phyloP scores from a whole-genome alignment of 2,329 filamentous ascomycete genomes.

The Penicillium sclerotiorum region DNA sequence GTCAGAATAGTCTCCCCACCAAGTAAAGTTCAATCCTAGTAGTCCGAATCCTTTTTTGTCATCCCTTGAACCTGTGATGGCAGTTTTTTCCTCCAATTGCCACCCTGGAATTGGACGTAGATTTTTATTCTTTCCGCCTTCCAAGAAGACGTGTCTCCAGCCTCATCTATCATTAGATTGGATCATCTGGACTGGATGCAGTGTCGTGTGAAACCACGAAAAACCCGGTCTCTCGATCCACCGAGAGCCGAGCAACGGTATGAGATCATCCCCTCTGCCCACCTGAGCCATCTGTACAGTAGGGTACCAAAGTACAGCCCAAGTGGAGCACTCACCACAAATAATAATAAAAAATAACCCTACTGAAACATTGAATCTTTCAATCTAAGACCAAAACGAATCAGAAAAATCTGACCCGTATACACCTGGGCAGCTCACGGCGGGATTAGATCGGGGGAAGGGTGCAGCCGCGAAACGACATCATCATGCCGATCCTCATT shows the following conservation, averaged over 20 bases:
- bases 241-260: conserved; percentile 7
- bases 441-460: no score
- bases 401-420: no score
- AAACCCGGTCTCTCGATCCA: conserved; percentile 12
- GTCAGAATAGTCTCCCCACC: neutral
- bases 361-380: no score
- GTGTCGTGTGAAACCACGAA: conserved; percentile 11
- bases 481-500: conserved; percentile 23
- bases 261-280: conserved; percentile 10
- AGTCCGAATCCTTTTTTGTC: neutral
- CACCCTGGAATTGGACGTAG: neutral
- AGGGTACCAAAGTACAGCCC: neutral
- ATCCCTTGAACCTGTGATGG: neutral
- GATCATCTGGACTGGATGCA: neutral
- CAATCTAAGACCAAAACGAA: no score
- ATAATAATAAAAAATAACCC: no score
- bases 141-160: no score
- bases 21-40: neutral
- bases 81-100: neutral
- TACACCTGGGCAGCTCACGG: no score
- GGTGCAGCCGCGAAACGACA: conserved; percentile 18
- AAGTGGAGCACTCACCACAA: neutral
- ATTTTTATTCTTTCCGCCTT: no score
- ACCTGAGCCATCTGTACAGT: neutral
- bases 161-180: no score